Evolutionary conservation across 257 asterid species (phyloP), one percentile per base, ranked within the genome.

Genomic region (Solanum neorickii): DNA sequence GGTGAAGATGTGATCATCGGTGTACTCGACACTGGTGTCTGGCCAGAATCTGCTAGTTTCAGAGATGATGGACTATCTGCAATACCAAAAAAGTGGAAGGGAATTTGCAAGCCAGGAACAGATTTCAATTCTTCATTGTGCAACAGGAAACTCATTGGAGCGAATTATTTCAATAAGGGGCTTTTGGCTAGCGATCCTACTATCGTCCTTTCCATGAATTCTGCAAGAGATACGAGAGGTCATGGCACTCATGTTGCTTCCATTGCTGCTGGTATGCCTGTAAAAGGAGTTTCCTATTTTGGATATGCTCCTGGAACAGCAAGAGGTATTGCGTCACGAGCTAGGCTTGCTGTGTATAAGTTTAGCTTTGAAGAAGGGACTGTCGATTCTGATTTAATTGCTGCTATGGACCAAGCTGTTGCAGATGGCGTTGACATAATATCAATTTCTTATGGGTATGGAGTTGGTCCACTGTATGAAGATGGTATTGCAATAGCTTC

Each of bases 401-500:
- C 92, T 1, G 90, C 86, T 6, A 88, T 91, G 35, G 93, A 91
- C 56, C 92, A 88, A 52, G 92, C 84, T 46, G 90, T 91, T 13
- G 91, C 91, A 0, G 93, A 91, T 69, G 93, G 92, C 12, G 92
- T 91, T 8, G 87, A 91, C 31, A 60, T 91, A 33, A 6, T 91
- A 7, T 80, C 91, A 1, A 10, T 89, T 10, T 89, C 92, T 3
- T 10, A 86, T 47, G 85, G 87, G 15, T 83, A 13, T 42, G 42
- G 20, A 10, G 7, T 13, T 0, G 2, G 15, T 1, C 47, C 76
- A 15, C 84, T 92, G 16, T 89, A 88, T 3, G 88, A 88, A 27
- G 87, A 87, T 33, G 83, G 90, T 20, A n/a, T 89, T 4, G 89
- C 94, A 2, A 92, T 88, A 82, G 94, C 92, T 59, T 86, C 90